Percentiles rank a stretch among this genome's conserved stretches.
phyloP scores from a whole-genome alignment of 139 green algal species.

The Chlamydomonas sphaeroides region DNA sequence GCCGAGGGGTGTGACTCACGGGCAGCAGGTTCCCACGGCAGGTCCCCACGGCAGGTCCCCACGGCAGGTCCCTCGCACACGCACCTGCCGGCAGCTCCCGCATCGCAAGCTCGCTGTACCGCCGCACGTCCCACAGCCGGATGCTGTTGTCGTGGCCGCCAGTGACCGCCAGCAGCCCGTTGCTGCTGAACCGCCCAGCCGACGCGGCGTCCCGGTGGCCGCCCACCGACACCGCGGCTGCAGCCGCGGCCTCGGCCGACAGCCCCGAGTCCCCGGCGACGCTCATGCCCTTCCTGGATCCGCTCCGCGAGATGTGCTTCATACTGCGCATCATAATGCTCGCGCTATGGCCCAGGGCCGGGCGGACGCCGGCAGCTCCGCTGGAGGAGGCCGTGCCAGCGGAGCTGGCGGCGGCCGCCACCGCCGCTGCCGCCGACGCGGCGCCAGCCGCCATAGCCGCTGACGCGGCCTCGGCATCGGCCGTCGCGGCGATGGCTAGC shows the following conservation, averaged over 20 bases:
- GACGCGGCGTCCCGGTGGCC: constrained; percentile 22
- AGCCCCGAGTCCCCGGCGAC: neutral
- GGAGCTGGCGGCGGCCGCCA: neutral
- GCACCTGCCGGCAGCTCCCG: constrained; percentile 14
- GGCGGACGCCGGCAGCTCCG: no score
- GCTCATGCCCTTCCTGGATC: no score
- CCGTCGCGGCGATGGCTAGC: constrained; percentile 15
- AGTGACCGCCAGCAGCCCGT: neutral
- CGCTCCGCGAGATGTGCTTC: neutral
- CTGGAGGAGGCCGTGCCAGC: no score
- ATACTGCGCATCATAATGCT: neutral
- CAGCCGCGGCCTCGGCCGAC: neutral
- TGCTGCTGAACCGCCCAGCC: neutral
- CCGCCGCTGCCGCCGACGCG: neutral
- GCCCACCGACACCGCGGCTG: neutral
- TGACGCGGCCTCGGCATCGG: neutral
- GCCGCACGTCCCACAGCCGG: constrained; percentile 6
- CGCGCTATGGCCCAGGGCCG: no score
- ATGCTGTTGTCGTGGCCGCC: neutral
- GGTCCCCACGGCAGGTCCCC: no score
- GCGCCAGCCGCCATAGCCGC: no score
- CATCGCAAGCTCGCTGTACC: neutral
- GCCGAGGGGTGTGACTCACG: no score
- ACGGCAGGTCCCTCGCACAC: no score
- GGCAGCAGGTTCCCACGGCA: no score